These are phyloP conservation scores for Penicillium angulare DNA, from an alignment of 495 filamentous ascomycete genomes.

Conservation along the genomic window DNA sequence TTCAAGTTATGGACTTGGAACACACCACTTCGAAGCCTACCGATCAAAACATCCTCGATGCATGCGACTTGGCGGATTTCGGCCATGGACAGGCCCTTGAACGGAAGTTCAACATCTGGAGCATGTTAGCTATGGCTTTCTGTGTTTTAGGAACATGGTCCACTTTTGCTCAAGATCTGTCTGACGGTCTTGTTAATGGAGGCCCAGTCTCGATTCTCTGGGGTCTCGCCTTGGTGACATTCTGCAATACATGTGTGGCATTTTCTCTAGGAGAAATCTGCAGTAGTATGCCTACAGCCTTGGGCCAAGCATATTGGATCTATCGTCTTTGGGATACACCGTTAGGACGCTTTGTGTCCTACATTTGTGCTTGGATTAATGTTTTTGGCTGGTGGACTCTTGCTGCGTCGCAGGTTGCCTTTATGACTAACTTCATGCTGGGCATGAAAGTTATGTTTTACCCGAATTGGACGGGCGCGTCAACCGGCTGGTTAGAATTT, in stretches of 20 bases:
- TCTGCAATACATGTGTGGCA: slow-evolving; percentile 45
- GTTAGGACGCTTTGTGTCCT: slow-evolving; percentile 37
- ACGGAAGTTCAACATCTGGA: slow-evolving; percentile 49
- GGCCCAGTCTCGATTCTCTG: slow-evolving; percentile 46
- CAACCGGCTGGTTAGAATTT: slow-evolving; percentile 42
- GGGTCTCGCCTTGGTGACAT: slow-evolving; percentile 42
- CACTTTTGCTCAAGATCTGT: slow-evolving; percentile 45
- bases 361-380: slow-evolving; percentile 51
- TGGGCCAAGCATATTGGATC: slow-evolving; percentile 48
- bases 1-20: slow-evolving; percentile 36
- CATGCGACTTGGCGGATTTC: slow-evolving; percentile 47
- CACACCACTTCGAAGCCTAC: slow-evolving; percentile 29
- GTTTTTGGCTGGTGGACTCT: slow-evolving; percentile 51
- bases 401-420: slow-evolving; percentile 43
- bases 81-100: slow-evolving; percentile 49
- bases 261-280: slow-evolving; percentile 45
- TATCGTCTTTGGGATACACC: slow-evolving; percentile 38
- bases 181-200: slow-evolving; percentile 43
- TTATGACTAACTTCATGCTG: slow-evolving; percentile 48
- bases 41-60: slow-evolving; percentile 43
- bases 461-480: slow-evolving; percentile 34
- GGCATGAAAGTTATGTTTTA: slow-evolving; percentile 48
- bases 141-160: slow-evolving; percentile 48
- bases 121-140: slow-evolving; percentile 44
- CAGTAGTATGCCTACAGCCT: slow-evolving; percentile 46